phyloP scores from a whole-genome alignment of 2,329 filamentous ascomycete species.

The Zymoseptoria passerinii region DNA sequence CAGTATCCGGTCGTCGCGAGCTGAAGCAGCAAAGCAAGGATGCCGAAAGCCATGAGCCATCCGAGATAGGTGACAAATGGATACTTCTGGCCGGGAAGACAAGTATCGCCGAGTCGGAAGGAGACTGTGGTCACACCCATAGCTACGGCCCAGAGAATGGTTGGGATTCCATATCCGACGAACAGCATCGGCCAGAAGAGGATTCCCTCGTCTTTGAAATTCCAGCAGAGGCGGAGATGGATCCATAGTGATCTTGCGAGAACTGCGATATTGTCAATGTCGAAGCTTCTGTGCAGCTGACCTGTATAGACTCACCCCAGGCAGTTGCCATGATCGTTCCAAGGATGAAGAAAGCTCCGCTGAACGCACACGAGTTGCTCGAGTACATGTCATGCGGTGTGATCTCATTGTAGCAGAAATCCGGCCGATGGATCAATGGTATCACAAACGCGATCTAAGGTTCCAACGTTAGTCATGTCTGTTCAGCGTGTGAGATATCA shows the following conservation, averaged over 20 bases:
- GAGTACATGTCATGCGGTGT: constrained; percentile 77
- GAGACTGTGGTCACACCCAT: constrained; percentile 29
- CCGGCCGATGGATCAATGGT: constrained; percentile 62
- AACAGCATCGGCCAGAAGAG: constrained; percentile 29
- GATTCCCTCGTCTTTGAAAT: constrained; percentile 24
- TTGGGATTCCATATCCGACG: constrained; percentile 24
- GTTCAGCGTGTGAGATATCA: constrained; percentile 63
- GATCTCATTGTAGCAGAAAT: constrained; percentile 72
- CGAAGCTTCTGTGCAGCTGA: neutral
- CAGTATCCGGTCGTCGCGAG: constrained; percentile 30
- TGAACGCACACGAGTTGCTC: constrained; percentile 67
- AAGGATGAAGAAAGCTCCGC: constrained; percentile 66
- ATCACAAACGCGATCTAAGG: constrained; percentile 82
- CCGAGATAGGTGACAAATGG: constrained; percentile 31
- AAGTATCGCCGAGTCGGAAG: constrained; percentile 64
- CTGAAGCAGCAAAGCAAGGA: constrained; percentile 28
- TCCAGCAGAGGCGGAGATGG: constrained; percentile 34
- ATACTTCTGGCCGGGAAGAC: constrained; percentile 65
- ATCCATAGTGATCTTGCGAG: constrained; percentile 45
- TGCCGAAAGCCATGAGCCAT: constrained; percentile 31
- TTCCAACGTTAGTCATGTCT: constrained; percentile 29
- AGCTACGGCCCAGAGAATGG: constrained; percentile 37
- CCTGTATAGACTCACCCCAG: constrained; percentile 47
- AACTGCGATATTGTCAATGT: constrained; percentile 22
- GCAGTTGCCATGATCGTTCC: constrained; percentile 76